Evolutionary conservation across 2,329 filamentous ascomycete genomes (phyloP), one percentile per base, ranked within the genome.

Genomic region (Colletotrichum cuscutae): DNA sequence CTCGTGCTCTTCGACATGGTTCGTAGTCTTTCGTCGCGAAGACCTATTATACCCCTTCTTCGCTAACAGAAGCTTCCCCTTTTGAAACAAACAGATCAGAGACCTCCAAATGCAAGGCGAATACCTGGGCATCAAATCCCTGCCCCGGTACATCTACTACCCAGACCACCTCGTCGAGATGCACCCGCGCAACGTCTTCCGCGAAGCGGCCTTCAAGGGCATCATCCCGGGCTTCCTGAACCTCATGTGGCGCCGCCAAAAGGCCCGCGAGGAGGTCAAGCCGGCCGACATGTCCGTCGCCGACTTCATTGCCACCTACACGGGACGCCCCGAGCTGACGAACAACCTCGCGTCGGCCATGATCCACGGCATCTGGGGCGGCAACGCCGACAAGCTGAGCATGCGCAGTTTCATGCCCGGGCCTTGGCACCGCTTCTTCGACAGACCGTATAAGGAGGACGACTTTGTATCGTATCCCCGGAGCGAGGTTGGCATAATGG

Each of bases 281-380:
- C 72, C 89, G 30, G 76, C 83, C 24, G 94, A 97, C 78, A 91
- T 95, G 80, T 94, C 93, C 1, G 84, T 97, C n/a, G 91, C 89
- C 35, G 86, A 88, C 1, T 96, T 93, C 79, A 80, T 95, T 8
- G 81, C 83, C 2, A 84, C 90, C 35, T 82, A 90, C 8, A 80
- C 92, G 19, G 82, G 82, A 5, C 86, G 87, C 56, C 84, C 86
- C 26, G 81, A 85, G 42, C 75, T 93, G 7, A 90, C 90, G 15
- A 87, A 97, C 76, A 95, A 97, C 77, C 66, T 98, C 22, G 82
- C 91, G 7, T 98, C 95, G 5, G 95, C 92, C 64, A 84, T 91
- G 79, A 78, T 95, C 65, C 97, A 98, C 81, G 97, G 97, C 54
- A 95, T 98, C 71, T 98, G 97, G 81, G 97, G 95, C 26, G 97